These are phyloP conservation scores for Lotus japonicus DNA, from an alignment of 306 rosid species.

Conservation along the genomic window DNA sequence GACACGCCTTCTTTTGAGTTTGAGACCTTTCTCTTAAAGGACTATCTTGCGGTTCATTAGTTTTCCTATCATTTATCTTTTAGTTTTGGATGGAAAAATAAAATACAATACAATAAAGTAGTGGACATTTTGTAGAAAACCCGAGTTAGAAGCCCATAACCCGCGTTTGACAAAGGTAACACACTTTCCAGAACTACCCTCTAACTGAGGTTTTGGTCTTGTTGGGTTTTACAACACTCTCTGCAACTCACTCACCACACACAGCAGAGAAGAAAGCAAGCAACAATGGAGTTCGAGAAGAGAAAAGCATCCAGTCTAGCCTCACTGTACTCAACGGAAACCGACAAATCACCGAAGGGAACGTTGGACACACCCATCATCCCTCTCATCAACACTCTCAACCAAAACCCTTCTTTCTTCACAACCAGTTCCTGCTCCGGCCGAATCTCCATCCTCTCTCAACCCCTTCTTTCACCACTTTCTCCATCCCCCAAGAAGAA, in stretches of 20 bases:
- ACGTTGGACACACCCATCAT: slow-evolving; percentile 65
- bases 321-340: slow-evolving; percentile 47
- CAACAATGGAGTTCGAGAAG: slow-evolving; percentile 63
- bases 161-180: background rate
- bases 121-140: no score
- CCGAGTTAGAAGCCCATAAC: background rate
- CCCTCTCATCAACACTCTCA: slow-evolving; percentile 65
- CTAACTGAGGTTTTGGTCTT: background rate
- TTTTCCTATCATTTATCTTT: no score
- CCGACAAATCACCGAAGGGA: slow-evolving; percentile 87
- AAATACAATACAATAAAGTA: no score
- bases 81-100: no score
- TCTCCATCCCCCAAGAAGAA: slow-evolving; percentile 46
- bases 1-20: no score
- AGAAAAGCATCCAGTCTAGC: slow-evolving; percentile 63
- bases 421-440: slow-evolving; percentile 98
- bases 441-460: slow-evolving; percentile 80
- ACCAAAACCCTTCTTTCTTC: slow-evolving; percentile 60
- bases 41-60: no score
- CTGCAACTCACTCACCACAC: no score
- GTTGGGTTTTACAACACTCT: background rate
- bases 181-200: background rate
- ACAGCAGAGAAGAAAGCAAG: background rate
- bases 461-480: slow-evolving; percentile 28
- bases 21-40: no score